Conservation (phyloP, 78 protist genomes). For the Trichosphaerium sp. region DNA sequence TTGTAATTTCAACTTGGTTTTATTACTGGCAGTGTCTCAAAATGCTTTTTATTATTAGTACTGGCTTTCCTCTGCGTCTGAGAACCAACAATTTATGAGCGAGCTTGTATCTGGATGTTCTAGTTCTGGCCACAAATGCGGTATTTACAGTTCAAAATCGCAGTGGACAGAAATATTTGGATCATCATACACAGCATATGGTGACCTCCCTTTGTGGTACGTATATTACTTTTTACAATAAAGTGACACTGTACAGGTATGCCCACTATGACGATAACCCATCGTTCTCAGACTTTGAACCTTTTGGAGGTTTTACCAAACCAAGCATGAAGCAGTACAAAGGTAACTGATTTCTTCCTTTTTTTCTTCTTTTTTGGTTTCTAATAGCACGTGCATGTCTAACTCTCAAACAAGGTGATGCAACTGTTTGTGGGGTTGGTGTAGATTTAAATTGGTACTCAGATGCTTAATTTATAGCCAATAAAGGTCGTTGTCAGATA, state of each 20-base stretch:
- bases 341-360: too few relatives aligned
- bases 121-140: slow-evolving; percentile 12
- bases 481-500: slow-evolving; percentile 14
- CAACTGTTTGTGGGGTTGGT: slow-evolving; percentile 5
- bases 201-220: slow-evolving; percentile 20
- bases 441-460: slow-evolving; percentile 8
- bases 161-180: slow-evolving; percentile 41
- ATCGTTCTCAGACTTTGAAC: slow-evolving; percentile 25
- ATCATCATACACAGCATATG: too few relatives aligned
- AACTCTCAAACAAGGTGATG: too few relatives aligned
- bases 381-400: too few relatives aligned
- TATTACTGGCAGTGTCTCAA: too few relatives aligned
- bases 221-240: neutral
- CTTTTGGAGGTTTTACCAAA: slow-evolving; percentile 28
- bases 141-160: slow-evolving; percentile 33
- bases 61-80: neutral
- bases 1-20: too few relatives aligned
- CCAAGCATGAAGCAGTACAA: slow-evolving; percentile 48
- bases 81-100: slow-evolving; percentile 11
- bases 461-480: neutral
- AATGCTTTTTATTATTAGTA: too few relatives aligned
- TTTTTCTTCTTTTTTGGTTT: too few relatives aligned
- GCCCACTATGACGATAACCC: slow-evolving; percentile 27
- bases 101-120: slow-evolving; percentile 4
- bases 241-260: too few relatives aligned